phyloP scores from a whole-genome alignment of 2,329 filamentous ascomycete genomes.

The Mycosphaerelloides madeirae region DNA sequence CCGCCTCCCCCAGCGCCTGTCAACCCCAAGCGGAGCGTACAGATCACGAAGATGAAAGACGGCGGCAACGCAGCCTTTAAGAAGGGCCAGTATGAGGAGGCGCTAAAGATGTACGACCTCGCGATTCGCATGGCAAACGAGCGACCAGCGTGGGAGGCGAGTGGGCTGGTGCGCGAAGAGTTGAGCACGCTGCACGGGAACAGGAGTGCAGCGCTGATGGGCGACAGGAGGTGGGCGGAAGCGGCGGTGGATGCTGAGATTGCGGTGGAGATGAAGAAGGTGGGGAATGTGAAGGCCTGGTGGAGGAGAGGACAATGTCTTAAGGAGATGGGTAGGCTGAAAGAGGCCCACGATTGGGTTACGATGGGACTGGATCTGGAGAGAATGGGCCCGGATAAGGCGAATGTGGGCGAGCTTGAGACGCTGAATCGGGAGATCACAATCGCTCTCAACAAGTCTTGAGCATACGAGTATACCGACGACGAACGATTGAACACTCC shows the following conservation, averaged over 20 bases:
- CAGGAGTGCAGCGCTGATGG: conserved; percentile 86
- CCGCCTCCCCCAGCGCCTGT: conserved; percentile 86
- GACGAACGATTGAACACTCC: not conserved
- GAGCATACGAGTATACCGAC: not conserved
- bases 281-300: conserved; percentile 91
- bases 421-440: conserved; percentile 24
- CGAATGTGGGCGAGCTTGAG: conserved; percentile 29
- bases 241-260: conserved; percentile 82
- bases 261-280: conserved; percentile 79
- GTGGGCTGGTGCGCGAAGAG: conserved; percentile 78
- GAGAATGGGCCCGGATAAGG: conserved; percentile 31
- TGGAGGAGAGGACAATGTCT: conserved; percentile 82
- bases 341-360: conserved; percentile 78
- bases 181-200: conserved; percentile 75
- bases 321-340: conserved; percentile 80
- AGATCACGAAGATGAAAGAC: conserved; percentile 88
- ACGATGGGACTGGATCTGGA: conserved; percentile 65
- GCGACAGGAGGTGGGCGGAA: conserved; percentile 74
- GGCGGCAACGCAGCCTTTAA: conserved; percentile 77
- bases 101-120: conserved; percentile 75
- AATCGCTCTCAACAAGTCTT: conserved; percentile 17
- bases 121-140: conserved; percentile 83
- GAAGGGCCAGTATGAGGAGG: conserved; percentile 69
- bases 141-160: conserved; percentile 83
- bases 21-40: conserved; percentile 83